Evolutionary conservation across 2,329 filamentous ascomycete genomes (phyloP), one percentile per base, ranked within the genome.

Genomic region (Fusarium sambucinum): DNA sequence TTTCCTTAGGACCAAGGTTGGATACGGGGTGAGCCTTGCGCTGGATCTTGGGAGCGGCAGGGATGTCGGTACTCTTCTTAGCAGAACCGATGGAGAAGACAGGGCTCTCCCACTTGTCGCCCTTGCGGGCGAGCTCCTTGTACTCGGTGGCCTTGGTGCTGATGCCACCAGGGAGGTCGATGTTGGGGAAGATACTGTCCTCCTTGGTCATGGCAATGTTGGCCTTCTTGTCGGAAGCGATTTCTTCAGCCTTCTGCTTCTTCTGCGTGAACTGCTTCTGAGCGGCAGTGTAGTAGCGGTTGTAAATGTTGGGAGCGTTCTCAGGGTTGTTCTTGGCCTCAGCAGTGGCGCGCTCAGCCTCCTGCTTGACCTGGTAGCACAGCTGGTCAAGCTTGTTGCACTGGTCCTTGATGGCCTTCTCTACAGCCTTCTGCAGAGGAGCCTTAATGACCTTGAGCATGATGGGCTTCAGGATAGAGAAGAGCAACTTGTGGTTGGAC

Each of bases 111-210:
- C 96, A 99, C 79, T 89, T 90, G 57, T 97, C 92, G 53, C 96
- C 96, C 87, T 96, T 93, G 71, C 84, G 85, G 11, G 95, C 93
- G 59, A 97, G 86, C 23, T 97, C 89, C 82, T 89, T 93, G 86
- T 96, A 98, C 80, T 97, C 93, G 25, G 93, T 96, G 12, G 95
- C 94, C 87, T 97, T 97, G 82, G 89, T 90, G 72, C 92, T 96
- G 78, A 97, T 95, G 56, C 94, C 94, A 25, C 80, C 80, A 27
- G 94, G 94, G 8, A 99, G 85, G 59, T 90, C 86, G 76, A 99
- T 90, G 77, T 95, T 84, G 75, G 93, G 91, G 90, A 99, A 97
- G 69, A 88, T 93, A 69, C 92, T 94, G 76, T 97, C 93, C 71
- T 97, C 88, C 81, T 94, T 89, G 40, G 94, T 79, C 65, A 80